Evolutionary conservation across 139 green algal genomes (phyloP), one percentile per base, ranked within the genome.

Genomic region (Chlorella sp.): DNA sequence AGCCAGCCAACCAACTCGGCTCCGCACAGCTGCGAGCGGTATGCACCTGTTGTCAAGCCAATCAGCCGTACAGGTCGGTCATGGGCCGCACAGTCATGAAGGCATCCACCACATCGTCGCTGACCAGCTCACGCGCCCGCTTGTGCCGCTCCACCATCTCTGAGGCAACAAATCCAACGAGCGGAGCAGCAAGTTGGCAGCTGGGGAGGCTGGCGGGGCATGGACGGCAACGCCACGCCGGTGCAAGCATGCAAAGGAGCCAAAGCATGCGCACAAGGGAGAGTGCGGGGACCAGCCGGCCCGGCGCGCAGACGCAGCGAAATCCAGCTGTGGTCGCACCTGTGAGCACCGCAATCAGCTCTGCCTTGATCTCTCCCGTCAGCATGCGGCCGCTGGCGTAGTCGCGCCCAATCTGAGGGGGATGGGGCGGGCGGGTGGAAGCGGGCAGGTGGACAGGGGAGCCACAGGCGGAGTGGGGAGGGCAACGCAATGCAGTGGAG

Each of bases 291-390:
- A n/a, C n/a, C n/a, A n/a, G n/a, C n/a, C n/a, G n/a, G n/a, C n/a
- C n/a, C n/a, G n/a, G n/a, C n/a, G n/a, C 44, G 44, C 44, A 51
- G 7, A 51, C 9, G 44, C 44, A 51, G 9, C 44, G 44, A 51
- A 9, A 6, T 9, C 9, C 7, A 6, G 44, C 44, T 51, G 44
- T n/a, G n/a, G n/a, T 9, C 44, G 30, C 74, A 44, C 51, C 74
- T 68, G 47, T 78, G 44, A 98, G 87, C 69, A 99, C 90, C 47
- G 91, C 89, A n/a, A 98, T 93, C 34, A 99, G 91, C 88, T 95
- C 90, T 11, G 82, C 89, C 88, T 99, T 99, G 72, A 99, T 93
- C 78, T 99, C 95, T 18, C 97, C 97, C 3, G 95, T 98, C 30
- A 99, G 90, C 97, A 99, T 98, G 21, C 86, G 74, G 0, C 97